phyloP scores from a whole-genome alignment of 2,329 filamentous ascomycete species.

The Claviceps maximensis region DNA sequence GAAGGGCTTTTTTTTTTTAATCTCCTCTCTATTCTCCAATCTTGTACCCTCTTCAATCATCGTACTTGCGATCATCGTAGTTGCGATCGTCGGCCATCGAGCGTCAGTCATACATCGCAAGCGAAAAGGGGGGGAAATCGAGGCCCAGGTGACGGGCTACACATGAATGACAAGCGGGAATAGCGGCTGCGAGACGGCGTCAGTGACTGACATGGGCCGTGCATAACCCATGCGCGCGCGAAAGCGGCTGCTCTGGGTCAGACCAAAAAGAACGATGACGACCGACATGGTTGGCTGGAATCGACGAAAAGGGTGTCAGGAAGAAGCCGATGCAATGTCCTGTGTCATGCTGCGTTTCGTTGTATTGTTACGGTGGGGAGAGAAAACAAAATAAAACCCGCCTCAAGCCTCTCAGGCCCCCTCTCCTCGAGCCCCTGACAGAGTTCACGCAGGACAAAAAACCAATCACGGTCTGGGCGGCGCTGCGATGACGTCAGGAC shows the following conservation, averaged over 20 bases:
- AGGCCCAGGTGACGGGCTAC: background rate
- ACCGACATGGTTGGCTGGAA: background rate
- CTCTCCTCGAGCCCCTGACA: background rate
- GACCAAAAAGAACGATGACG: background rate
- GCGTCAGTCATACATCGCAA: background rate
- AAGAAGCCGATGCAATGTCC: background rate
- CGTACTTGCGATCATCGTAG: background rate
- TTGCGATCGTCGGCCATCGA: background rate
- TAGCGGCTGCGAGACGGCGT: background rate
- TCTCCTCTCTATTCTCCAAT: background rate
- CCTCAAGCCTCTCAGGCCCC: no score
- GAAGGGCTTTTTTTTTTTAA: background rate
- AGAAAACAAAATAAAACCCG: background rate
- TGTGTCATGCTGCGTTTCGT: slow-evolving; percentile 1
- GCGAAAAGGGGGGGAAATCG: background rate
- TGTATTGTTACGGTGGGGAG: background rate
- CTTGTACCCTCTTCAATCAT: background rate
- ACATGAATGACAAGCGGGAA: background rate
- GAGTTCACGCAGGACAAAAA: background rate
- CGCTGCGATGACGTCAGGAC: slow-evolving; percentile 22
- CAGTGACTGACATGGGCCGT: background rate
- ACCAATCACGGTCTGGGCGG: slow-evolving; percentile 5
- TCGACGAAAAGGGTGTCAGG: background rate
- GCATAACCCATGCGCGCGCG: background rate
- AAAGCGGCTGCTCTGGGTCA: background rate